These are phyloP conservation scores for Colletotrichum somersetense DNA, from an alignment of 2,329 filamentous ascomycete genomes.

Conservation along the genomic window DNA sequence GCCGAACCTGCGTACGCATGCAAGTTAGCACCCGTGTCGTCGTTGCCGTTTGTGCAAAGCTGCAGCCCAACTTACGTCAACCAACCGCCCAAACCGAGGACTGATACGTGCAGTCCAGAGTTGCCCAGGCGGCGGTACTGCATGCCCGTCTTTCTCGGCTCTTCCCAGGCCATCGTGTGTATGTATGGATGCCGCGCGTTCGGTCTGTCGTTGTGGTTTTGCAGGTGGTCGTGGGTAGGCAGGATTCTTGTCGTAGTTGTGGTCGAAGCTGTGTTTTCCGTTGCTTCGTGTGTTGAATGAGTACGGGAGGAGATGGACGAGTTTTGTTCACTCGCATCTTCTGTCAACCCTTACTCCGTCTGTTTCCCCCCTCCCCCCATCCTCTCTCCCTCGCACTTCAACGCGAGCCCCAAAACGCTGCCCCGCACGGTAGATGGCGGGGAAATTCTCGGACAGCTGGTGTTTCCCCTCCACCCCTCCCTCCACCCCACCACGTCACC, in stretches of 20 bases:
- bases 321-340: slow-evolving; percentile 1
- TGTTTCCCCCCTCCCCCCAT: too few species aligned
- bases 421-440: slow-evolving; percentile 32
- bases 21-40: slow-evolving; percentile 35
- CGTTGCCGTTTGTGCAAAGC: background rate
- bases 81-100: slow-evolving; percentile 74
- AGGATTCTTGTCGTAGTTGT: background rate
- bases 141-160: slow-evolving; percentile 60
- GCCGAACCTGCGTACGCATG: slow-evolving; percentile 44
- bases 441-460: slow-evolving; percentile 28
- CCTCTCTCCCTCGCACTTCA: background rate
- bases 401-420: slow-evolving; percentile 25
- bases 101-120: slow-evolving; percentile 76
- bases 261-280: background rate
- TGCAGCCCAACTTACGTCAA: slow-evolving; percentile 59
- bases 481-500: slow-evolving; percentile 27
- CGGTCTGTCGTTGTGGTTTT: background rate
- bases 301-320: background rate
- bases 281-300: too few species aligned
- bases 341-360: background rate
- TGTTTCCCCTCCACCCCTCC: slow-evolving; percentile 13
- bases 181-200: background rate
- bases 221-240: background rate
- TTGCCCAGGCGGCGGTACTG: slow-evolving; percentile 57
- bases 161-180: slow-evolving; percentile 56